phyloP scores from a whole-genome alignment of 768 basidiomycete species.

The Hirschioporus abietinus region DNA sequence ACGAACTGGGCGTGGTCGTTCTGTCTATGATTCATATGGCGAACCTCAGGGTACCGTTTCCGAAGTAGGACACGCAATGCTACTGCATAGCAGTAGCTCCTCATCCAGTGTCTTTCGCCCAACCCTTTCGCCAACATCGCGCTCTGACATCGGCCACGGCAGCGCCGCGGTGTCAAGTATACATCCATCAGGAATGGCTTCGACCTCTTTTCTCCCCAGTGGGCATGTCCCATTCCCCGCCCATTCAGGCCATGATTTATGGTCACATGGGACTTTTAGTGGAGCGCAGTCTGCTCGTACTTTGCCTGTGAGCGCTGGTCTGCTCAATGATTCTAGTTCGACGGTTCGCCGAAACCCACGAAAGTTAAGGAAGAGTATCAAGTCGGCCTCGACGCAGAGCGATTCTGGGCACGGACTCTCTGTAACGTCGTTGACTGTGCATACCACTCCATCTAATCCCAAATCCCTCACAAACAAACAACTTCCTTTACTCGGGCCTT shows the following conservation, averaged over 20 bases:
- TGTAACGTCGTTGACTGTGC: not conserved
- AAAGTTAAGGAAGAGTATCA: not conserved
- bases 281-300: not conserved
- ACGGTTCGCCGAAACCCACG: not conserved
- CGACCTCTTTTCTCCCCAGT: not conserved
- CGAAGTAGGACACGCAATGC: not conserved
- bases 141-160: not conserved
- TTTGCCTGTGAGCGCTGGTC: not conserved
- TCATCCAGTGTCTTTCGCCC: not conserved
- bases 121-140: not conserved
- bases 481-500: not conserved
- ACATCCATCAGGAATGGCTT: not conserved
- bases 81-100: not conserved
- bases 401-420: not conserved
- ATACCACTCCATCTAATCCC: not conserved
- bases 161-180: not conserved
- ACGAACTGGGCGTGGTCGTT: not conserved
- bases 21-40: not conserved
- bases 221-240: not conserved
- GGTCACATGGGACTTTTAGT: not conserved
- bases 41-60: not conserved
- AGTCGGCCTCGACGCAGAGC: not conserved
- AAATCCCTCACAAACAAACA: not conserved
- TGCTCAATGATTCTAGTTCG: not conserved
- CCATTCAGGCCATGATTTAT: not conserved